A percentile compares a stretch with the other conserved stretches of the same genome.
Evolutionary conservation across 192 early-diverging fungal species (phyloP).

Genomic region (Coemansia sp.): DNA sequence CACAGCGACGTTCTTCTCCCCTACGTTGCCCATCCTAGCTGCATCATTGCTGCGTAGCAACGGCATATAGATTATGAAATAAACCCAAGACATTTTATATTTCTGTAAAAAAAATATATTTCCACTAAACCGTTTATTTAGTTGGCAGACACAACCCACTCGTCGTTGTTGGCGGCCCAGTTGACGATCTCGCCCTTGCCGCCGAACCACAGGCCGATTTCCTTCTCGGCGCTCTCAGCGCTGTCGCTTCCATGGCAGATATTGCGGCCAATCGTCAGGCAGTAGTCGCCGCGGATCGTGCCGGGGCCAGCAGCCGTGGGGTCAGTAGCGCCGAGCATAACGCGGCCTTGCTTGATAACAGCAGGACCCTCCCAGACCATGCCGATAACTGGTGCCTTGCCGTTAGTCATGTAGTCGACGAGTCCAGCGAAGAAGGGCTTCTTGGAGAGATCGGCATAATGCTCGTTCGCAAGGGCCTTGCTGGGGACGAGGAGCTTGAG

Average conservation of each 20-base stretch:
- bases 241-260: slow-evolving; percentile 88
- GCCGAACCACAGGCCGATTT: slow-evolving; percentile 78
- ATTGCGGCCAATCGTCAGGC: slow-evolving; percentile 76
- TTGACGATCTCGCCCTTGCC: slow-evolving; percentile 60
- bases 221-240: slow-evolving; percentile 77
- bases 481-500: slow-evolving; percentile 73
- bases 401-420: slow-evolving; percentile 91
- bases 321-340: slow-evolving; percentile 91
- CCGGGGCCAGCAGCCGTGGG: slow-evolving; percentile 84
- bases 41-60: slow-evolving; percentile 49
- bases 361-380: slow-evolving; percentile 85
- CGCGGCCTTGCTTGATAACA: slow-evolving; percentile 85
- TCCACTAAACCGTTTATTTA: slow-evolving; percentile 41
- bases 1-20: slow-evolving; percentile 55
- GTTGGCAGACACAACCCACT: slow-evolving; percentile 72
- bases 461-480: slow-evolving; percentile 71
- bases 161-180: slow-evolving; percentile 62
- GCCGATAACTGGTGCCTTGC: slow-evolving; percentile 79
- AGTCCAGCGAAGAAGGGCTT: slow-evolving; percentile 90
- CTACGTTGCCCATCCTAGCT: slow-evolving; percentile 51
- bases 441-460: slow-evolving; percentile 82
- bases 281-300: slow-evolving; percentile 87
- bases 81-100: no score
- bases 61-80: slow-evolving; percentile 13
- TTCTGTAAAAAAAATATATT: no score